Evolutionary conservation across 1,284 basidiomycete genomes (phyloP), one percentile per base, ranked within the genome.

Genomic region (Marasmius fiardii): DNA sequence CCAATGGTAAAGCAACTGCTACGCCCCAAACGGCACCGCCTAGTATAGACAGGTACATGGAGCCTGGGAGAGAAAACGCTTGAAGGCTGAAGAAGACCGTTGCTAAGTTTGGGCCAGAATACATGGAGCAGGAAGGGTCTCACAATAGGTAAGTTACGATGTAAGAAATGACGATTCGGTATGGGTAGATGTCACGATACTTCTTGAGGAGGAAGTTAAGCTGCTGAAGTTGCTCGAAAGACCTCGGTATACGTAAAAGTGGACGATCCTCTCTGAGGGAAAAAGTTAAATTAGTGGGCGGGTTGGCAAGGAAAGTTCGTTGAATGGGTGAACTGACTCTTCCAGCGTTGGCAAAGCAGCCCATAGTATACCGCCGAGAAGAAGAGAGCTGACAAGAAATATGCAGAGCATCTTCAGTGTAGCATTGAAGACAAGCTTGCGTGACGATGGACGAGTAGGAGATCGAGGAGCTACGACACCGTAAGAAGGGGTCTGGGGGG

Each of bases 41-140:
- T 7, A 98, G 85, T 67, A 98, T 98, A 51, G 93, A 94, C 58
- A 99, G 84, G 70, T 99, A 99, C 95, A 98, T 98, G 21, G 93
- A 96, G 0, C 96, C 96, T 0, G 96, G 96, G 4, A 99, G 81
- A 1, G 93, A 95, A 72, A 98, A 99, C 0, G 95, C 93, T 77
- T 99, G 96, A 3, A 98, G 80, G 72, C 93, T 95, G 60, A 5
- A 21, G 43, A 35, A 43, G 12, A n/a, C n/a, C n/a, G n/a, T n/a
- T n/a, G n/a, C n/a, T n/a, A n/a, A 8, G 28, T 12, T 12, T 50
- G 41, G 54, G 24, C 23, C 7, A 20, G 10, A 51, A 39, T 16
- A 49, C 20, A 45, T 48, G 37, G 3, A 31, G 26, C 3, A 7
- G 28, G 33, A 58, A 57, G 53, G 50, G 51, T 77, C 83, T 56